Percentiles rank a stretch among this genome's conserved stretches.
Evolutionary conservation across 495 filamentous ascomycete genomes (phyloP).

Genomic region (Ascobolus immersus): DNA sequence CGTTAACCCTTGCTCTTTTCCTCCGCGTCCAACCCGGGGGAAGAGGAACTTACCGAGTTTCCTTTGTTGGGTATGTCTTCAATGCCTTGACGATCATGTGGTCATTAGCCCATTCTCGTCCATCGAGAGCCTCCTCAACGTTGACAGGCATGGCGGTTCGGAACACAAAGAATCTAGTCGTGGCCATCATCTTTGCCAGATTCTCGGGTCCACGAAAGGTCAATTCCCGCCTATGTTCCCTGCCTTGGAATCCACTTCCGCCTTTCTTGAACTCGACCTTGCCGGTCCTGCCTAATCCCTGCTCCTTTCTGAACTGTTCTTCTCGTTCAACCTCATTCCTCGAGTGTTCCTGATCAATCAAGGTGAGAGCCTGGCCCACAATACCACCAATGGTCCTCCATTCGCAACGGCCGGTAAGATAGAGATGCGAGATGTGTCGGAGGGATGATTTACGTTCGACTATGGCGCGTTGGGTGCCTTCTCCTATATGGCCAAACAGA

Average conservation of each 20-base stretch:
- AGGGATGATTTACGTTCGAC: constrained; percentile 36
- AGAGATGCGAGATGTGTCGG: constrained; percentile 40
- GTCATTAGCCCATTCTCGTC: no score
- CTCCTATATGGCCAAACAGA: constrained; percentile 58
- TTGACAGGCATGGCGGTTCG: constrained; percentile 48
- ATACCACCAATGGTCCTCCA: constrained; percentile 60
- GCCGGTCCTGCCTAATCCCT: constrained; percentile 13
- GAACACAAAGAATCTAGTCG: constrained; percentile 70
- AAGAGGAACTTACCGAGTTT: no score
- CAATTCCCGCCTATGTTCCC: constrained; percentile 19
- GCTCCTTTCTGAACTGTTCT: constrained; percentile 16
- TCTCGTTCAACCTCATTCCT: constrained; percentile 15
- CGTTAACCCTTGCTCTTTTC: no score
- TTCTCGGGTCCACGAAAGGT: constrained; percentile 58
- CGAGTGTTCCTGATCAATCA: constrained; percentile 35
- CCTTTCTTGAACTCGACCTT: constrained; percentile 14
- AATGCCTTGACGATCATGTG: no score
- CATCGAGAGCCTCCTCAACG: constrained; percentile 34
- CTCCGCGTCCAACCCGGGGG: no score
- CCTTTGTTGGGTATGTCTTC: no score
- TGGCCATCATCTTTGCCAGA: constrained; percentile 50
- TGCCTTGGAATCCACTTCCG: constrained; percentile 9
- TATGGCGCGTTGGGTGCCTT: constrained; percentile 62
- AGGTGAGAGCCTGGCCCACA: constrained; percentile 54
- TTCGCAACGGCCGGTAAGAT: constrained; percentile 49